phyloP scores from a whole-genome alignment of 1,284 basidiomycete genomes.

The Malassezia psittaci region DNA sequence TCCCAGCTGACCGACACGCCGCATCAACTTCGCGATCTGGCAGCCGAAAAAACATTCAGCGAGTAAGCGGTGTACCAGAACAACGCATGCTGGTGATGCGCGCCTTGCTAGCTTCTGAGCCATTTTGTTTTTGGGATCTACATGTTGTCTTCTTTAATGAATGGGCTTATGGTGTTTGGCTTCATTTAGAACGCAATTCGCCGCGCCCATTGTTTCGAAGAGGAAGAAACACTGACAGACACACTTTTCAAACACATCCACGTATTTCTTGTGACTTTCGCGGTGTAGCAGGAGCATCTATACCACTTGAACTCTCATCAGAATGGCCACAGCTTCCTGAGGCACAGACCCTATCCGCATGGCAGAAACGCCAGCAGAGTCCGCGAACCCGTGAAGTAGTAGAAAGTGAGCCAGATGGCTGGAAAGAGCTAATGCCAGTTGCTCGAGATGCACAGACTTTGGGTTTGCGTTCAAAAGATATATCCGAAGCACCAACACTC shows the following conservation, averaged over 20 bases:
- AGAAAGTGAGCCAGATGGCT: not conserved
- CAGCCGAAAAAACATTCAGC: not conserved
- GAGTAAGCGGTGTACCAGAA: slow-evolving; percentile 19
- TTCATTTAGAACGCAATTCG: slow-evolving; percentile 14
- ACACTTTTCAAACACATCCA: slow-evolving; percentile 16
- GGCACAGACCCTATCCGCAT: not conserved
- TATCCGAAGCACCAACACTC: not conserved
- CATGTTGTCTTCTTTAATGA: slow-evolving; percentile 39
- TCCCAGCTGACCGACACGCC: slow-evolving; percentile 14
- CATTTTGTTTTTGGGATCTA: slow-evolving; percentile 40
- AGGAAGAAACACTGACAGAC: not conserved
- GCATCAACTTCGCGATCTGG: not conserved
- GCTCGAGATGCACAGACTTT: slow-evolving; percentile 8
- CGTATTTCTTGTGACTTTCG: slow-evolving; percentile 29
- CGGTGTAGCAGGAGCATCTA: slow-evolving; percentile 30
- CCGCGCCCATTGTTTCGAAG: not conserved
- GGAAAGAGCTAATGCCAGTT: slow-evolving; percentile 7
- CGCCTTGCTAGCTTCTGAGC: slow-evolving; percentile 36
- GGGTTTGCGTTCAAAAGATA: slow-evolving; percentile 3
- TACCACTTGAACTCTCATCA: slow-evolving; percentile 6
- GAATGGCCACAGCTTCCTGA: slow-evolving; percentile 10
- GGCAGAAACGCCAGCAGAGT: slow-evolving; percentile 6
- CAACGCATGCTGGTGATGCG: slow-evolving; percentile 42
- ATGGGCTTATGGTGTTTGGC: slow-evolving; percentile 30
- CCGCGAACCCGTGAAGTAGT: not conserved